Evolutionary conservation across 2,329 filamentous ascomycete species (phyloP).

Genomic region (Periglandula ipomoeae): DNA sequence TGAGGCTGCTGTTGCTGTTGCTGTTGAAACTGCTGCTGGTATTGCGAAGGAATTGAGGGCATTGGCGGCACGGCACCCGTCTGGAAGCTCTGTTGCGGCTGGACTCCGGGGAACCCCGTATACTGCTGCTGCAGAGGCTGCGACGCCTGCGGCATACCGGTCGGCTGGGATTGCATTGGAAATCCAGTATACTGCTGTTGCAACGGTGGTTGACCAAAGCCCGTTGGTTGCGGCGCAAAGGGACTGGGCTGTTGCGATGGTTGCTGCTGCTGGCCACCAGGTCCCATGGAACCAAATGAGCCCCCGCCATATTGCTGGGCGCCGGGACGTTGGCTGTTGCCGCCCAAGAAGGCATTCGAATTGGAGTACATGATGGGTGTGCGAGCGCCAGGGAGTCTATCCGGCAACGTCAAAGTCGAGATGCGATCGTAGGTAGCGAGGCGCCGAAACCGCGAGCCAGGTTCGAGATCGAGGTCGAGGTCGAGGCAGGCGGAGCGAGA

Average conservation of each 20-base stretch:
- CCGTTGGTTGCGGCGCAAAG: conserved; percentile 51
- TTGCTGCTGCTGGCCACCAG: conserved; percentile 35
- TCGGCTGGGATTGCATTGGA: conserved; percentile 37
- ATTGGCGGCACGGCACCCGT: conserved; percentile 48
- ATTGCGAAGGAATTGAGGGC: conserved; percentile 51
- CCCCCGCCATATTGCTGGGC: conserved; percentile 36
- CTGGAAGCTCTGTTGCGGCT: conserved; percentile 52
- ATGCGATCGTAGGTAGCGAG: background rate
- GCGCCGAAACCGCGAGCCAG: too few species aligned
- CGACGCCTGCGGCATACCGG: conserved; percentile 44
- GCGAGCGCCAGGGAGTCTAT: background rate
- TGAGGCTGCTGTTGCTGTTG: conserved; percentile 37
- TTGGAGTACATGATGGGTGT: conserved; percentile 69
- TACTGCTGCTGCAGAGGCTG: conserved; percentile 58
- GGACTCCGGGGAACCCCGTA: conserved; percentile 50
- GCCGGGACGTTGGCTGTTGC: conserved; percentile 64
- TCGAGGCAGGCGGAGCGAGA: conserved; percentile 3
- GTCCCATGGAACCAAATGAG: conserved; percentile 38
- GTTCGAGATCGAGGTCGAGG: background rate
- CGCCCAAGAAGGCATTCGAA: conserved; percentile 76
- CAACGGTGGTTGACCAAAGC: conserved; percentile 42
- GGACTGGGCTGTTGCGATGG: conserved; percentile 41
- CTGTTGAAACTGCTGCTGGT: conserved; percentile 49
- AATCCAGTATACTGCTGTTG: conserved; percentile 55
- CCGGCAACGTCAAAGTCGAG: background rate